phyloP scores from a whole-genome alignment of 768 basidiomycete species.

The Leccinum obscurum region DNA sequence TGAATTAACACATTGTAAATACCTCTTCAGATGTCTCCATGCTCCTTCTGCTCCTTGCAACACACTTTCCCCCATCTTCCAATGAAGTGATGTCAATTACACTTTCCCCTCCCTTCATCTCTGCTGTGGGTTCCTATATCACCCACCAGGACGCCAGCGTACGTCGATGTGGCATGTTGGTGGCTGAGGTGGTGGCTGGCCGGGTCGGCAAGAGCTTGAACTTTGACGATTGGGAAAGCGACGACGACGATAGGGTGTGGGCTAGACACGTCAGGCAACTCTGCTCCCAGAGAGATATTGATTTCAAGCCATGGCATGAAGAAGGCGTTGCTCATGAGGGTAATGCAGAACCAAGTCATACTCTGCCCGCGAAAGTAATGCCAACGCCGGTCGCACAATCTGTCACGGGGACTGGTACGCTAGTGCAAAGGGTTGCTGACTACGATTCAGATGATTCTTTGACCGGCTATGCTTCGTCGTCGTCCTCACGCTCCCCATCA shows the following conservation, averaged over 20 bases:
- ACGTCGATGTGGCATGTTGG: constrained; percentile 90
- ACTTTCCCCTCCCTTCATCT: constrained; percentile 61
- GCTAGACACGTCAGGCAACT: constrained; percentile 59
- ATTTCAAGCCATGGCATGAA: constrained; percentile 38
- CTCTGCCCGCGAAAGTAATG: constrained; percentile 19
- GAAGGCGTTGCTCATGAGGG: constrained; percentile 8
- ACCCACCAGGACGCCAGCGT: constrained; percentile 72
- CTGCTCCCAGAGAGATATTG: constrained; percentile 50
- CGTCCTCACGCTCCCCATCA: constrained; percentile 70
- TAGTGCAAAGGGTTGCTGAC: constrained; percentile 27
- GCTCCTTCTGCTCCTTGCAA: constrained; percentile 63
- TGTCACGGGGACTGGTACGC: not conserved
- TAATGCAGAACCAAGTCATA: constrained; percentile 4
- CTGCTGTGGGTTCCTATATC: constrained; percentile 72
- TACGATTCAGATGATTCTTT: constrained; percentile 84
- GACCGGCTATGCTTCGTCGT: constrained; percentile 70
- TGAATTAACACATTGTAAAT: not conserved
- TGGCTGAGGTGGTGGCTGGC: constrained; percentile 76
- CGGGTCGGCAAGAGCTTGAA: constrained; percentile 63
- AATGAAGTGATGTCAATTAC: constrained; percentile 46
- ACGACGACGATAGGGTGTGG: constrained; percentile 64
- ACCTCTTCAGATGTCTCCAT: constrained; percentile 64
- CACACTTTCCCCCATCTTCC: constrained; percentile 58
- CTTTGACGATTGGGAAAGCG: constrained; percentile 85
- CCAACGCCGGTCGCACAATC: not conserved